These are phyloP conservation scores for Knufia petricola DNA, from an alignment of 2,329 filamentous ascomycete genomes.

Conservation along the genomic window DNA sequence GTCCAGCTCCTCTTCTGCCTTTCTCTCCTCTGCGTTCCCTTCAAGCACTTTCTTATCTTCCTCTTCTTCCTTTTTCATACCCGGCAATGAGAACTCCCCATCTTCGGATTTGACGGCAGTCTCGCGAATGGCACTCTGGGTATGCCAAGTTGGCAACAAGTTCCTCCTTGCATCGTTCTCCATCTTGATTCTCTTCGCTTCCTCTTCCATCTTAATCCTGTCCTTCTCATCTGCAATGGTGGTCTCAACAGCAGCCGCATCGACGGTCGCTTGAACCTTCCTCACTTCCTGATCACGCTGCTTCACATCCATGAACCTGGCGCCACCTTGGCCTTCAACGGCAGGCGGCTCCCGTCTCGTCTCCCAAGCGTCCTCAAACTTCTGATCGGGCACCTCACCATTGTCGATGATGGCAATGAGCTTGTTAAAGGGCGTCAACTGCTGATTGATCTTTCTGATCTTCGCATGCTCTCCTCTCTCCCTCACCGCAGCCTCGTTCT, in stretches of 20 bases:
- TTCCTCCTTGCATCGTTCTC: conserved; percentile 41
- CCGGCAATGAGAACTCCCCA: background rate
- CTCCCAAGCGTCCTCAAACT: conserved; percentile 41
- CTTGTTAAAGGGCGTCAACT: conserved; percentile 38
- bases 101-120: conserved; percentile 7
- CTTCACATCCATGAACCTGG: conserved; percentile 33
- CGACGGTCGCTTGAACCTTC: conserved; percentile 35
- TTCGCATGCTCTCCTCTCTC: conserved; percentile 40
- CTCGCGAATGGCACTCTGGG: conserved; percentile 22
- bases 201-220: conserved; percentile 32
- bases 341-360: conserved; percentile 36
- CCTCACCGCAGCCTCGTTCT: conserved; percentile 37
- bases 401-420: conserved; percentile 40
- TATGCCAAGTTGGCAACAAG: conserved; percentile 44
- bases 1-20: conserved; percentile 10
- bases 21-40: conserved; percentile 12
- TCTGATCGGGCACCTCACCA: conserved; percentile 35
- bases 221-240: conserved; percentile 40
- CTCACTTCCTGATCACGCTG: conserved; percentile 25
- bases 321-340: conserved; percentile 32
- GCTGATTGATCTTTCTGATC: conserved; percentile 40
- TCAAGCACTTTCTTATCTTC: conserved; percentile 18
- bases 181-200: conserved; percentile 39
- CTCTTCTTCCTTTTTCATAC: conserved; percentile 15
- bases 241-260: conserved; percentile 37